Evolutionary conservation across 768 basidiomycete species (phyloP).

Genomic region (Lactarius quietus): DNA sequence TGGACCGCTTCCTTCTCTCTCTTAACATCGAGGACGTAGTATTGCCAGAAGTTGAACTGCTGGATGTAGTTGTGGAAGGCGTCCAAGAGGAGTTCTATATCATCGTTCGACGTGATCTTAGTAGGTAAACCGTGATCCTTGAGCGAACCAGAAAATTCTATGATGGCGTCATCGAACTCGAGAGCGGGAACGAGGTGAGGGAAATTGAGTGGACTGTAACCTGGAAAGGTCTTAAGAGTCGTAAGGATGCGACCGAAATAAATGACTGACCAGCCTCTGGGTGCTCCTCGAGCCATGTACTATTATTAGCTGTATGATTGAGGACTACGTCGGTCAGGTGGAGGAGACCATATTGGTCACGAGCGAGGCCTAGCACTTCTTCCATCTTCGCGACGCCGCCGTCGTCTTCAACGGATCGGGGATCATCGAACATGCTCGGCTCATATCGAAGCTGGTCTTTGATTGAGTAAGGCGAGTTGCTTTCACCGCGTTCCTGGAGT

Average conservation of each 20-base stretch:
- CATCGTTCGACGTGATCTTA: constrained; percentile 54
- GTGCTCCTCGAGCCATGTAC: constrained; percentile 85
- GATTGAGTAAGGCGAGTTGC: constrained; percentile 92
- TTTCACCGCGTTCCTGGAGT: constrained; percentile 85
- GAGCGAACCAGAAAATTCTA: constrained; percentile 74
- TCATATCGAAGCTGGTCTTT: constrained; percentile 84
- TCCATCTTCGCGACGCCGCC: constrained; percentile 57
- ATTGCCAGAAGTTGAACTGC: constrained; percentile 82
- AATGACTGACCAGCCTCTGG: constrained; percentile 81
- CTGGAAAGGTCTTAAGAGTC: constrained; percentile 37
- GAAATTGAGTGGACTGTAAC: constrained; percentile 86
- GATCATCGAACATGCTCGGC: constrained; percentile 56
- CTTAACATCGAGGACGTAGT: constrained; percentile 80
- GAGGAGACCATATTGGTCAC: constrained; percentile 83
- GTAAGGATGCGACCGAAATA: constrained; percentile 1
- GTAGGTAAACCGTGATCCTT: constrained; percentile 68
- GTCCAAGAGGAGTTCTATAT: constrained; percentile 62
- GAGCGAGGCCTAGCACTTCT: constrained; percentile 63
- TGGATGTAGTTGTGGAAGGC: constrained; percentile 62
- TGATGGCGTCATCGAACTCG: constrained; percentile 83
- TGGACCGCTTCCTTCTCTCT: constrained; percentile 59
- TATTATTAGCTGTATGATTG: constrained; percentile 96
- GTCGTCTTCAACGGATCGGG: constrained; percentile 37
- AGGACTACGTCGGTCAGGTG: constrained; percentile 94
- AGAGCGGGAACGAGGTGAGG: constrained; percentile 92